Base-by-base conservation (phyloP, 495 filamentous ascomycete genomes). In the Parathielavia appendiculata region DNA sequence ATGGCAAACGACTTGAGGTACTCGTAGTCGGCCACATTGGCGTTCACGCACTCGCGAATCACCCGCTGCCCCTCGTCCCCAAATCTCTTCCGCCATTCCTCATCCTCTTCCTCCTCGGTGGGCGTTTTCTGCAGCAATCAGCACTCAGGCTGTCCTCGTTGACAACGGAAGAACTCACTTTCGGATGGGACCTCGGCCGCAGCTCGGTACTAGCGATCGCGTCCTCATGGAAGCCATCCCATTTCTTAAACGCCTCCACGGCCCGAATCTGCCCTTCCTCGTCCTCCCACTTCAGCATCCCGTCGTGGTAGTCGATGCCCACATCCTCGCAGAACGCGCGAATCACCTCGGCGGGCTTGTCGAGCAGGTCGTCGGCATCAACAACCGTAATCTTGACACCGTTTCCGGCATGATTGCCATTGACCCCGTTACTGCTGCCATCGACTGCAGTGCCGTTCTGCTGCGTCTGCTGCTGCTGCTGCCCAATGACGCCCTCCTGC, bases 151-250 rank as follows among this genome's bases (percentile, higher is more conserved):
- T n/a, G n/a, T n/a, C n/a, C 26, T 30, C 26, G 26, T 3, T 6
- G 13, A 34, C n/a, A 38, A 40, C n/a, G 39, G 23, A 35, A 30
- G 13, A 41, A 80, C 89, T 79, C 82, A 96, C 91, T 65, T 88
- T 81, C 41, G 66, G 71, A 40, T 69, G 55, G 26, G 65, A 67
- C 67, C 91, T 75, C 16, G 89, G 81, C 63, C 83, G 86, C 62
- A 98, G 71, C 43, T 81, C 83, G 50, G 76, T 86, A 60, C 87
- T 92, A 51, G 86, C 75, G 60, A 97, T 88, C 17, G 90, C 93
- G 77, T 97, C 92, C 51, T 97, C 88, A 66, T 97, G 93, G 70
- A 96, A 98, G 0, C 92, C 93, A 55, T 83, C 84, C 93, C 93
- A 98, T 75, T 98, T 98, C 74, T 89, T 89, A 74, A 98, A 98